Evolutionary conservation across 345 rosid species (phyloP), one percentile per base, ranked within the genome.

Genomic region (Bruguiera parviflora): DNA sequence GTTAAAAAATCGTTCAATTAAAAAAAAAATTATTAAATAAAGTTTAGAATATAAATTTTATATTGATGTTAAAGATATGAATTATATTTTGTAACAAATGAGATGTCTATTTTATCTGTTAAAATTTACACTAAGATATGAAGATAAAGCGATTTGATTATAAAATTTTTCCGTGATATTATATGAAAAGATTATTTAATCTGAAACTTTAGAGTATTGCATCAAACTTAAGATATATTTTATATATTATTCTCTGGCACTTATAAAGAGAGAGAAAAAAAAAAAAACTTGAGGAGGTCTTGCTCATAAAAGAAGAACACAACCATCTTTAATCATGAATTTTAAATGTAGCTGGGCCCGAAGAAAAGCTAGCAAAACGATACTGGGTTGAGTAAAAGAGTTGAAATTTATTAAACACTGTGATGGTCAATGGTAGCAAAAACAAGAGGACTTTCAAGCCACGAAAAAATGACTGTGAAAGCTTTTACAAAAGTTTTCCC

Each of bases 351-450:
- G 59, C 57, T 62, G 80, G 83, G 83, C 18, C 79, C 84, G 65
- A n/a, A 35, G 11, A 8, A 43, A 13, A 70, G 32, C 47, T 28
- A 37, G 35, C 7, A 70, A 20, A 28, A 32, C 68, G 51, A 58
- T 27, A 58, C 16, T 65, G 62, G 72, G 65, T 61, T 64, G 49
- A 58, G 70, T 57, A 71, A 59, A 61, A 69, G 55, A 46, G 68
- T 70, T 76, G 70, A 78, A 75, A 61, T 58, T 72, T 61, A 69
- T 24, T 1, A 51, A 58, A 58, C 71, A 83, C 87, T 79, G 85
- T 85, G 73, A 76, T 71, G 29, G 85, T 85, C 89, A 85, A 83
- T 62, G 81, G 71, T 65, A 71, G 55, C 71, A 69, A 79, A 75
- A 79, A 66, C 75, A 62, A 85, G 71, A 70, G 31, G 64, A 58